Base-by-base conservation (phyloP, 805 yeast species). In the Babjeviella inositovora region DNA sequence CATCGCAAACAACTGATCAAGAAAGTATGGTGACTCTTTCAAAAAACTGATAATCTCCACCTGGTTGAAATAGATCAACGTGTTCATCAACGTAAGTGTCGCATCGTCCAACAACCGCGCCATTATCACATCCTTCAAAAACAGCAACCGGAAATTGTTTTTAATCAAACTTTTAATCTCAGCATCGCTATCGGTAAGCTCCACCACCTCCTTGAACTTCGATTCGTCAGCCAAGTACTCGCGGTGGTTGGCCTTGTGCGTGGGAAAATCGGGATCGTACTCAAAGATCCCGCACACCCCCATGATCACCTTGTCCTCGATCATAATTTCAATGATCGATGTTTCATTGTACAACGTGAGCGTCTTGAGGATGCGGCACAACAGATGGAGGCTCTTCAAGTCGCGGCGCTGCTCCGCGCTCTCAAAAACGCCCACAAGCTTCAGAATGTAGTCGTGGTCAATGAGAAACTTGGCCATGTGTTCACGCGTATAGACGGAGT, bases 211-310 rank as follows among this genome's bases (percentile, higher is more conserved):
- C 41, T 74, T 75, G 48, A 79, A 75, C 19, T 58, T 57, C 5
- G 72, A 48, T 21, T 68, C 67, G 30, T 70, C 61, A 4, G 41
- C 38, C 15, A 82, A 43, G 38, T 65, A 75, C 12, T 66, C 67
- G 24, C 95, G 53, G 48, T 80, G 81, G 34, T 80, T 75, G 4
- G 94, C 81, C 44, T 81, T 84, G 32, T 61, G 59, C 8, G 58
- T 57, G 2, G 95, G 94, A 37, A 64, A 81, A 27, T 80, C 93
- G 0, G 90, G 77, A 43, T 90, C 96, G 44, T 82, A 53, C 44
- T 90, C 98, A 22, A 87, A 47, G 8, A 82, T 75, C 1, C 94
- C 93, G 8, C 74, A 62, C 4, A 81, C 49, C 2, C 77, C 76
- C 35, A 56, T 38, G 21, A 73, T 56, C 19, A 53, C 37, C 6